Conservation (phyloP, 805 yeast species). For the Hanseniaspora valbyensis region DNA sequence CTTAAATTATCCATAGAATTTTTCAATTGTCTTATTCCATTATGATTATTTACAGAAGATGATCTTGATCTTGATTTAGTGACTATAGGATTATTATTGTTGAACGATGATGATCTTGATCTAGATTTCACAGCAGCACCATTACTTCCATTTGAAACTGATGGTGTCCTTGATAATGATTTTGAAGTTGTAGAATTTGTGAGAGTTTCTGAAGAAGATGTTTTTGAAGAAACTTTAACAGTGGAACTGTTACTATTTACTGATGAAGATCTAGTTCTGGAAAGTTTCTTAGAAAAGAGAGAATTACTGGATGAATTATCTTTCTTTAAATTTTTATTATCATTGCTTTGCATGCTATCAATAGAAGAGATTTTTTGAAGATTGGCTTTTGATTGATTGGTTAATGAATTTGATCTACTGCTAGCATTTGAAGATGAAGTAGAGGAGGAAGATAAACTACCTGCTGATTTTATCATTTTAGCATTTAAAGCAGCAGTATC, state of each 20-base stretch:
- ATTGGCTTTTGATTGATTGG: not conserved
- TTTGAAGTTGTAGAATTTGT: too few species aligned
- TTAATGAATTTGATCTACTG: not conserved
- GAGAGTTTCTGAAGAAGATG: not conserved
- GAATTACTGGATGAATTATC: not conserved
- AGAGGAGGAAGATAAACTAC: slow-evolving; percentile 4
- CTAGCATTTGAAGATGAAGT: not conserved
- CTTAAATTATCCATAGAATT: not conserved
- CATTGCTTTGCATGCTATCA: not conserved
- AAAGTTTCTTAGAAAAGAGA: not conserved
- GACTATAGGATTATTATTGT: slow-evolving; percentile 5
- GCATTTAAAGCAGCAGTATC: not conserved
- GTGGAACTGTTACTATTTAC: not conserved
- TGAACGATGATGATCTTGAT: slow-evolving; percentile 16
- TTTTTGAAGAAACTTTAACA: not conserved
- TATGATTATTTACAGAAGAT: slow-evolving; percentile 24
- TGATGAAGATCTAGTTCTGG: not conserved
- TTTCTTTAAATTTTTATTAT: slow-evolving; percentile 1
- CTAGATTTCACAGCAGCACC: slow-evolving; percentile 16
- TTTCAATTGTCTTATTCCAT: not conserved
- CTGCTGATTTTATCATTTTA: slow-evolving; percentile 1
- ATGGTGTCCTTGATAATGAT: not conserved
- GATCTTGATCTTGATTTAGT: slow-evolving; percentile 25
- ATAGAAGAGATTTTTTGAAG: slow-evolving; percentile 11
- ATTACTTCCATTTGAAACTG: slow-evolving; percentile 10